phyloP scores from a whole-genome alignment of 768 basidiomycete genomes.

The Tulasnella sp. region DNA sequence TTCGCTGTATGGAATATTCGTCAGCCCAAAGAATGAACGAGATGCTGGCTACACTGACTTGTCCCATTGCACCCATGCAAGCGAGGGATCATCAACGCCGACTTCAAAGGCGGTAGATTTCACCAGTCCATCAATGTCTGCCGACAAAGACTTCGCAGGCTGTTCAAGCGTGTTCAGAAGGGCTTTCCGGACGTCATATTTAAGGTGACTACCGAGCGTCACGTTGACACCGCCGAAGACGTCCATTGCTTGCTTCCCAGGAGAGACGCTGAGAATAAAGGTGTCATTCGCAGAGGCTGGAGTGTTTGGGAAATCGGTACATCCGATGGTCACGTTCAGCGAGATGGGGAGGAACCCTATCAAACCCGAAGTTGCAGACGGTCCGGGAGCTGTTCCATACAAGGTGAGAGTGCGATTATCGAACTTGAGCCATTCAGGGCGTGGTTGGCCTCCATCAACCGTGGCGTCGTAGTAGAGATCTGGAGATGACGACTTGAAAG shows the following conservation, averaged over 20 bases:
- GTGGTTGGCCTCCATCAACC: background rate
- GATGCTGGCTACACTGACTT: background rate
- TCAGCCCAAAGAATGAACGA: background rate
- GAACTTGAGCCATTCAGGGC: slow-evolving; percentile 14
- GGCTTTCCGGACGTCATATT: background rate
- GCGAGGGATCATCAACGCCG: background rate
- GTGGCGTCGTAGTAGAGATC: slow-evolving; percentile 11
- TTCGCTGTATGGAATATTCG: background rate
- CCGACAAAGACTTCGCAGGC: background rate
- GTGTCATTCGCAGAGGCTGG: background rate
- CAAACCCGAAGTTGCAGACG: background rate
- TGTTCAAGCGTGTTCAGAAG: background rate
- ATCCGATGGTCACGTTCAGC: background rate
- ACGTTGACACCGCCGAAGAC: background rate
- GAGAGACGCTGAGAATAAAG: background rate
- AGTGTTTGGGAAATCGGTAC: background rate
- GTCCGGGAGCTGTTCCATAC: slow-evolving; percentile 3
- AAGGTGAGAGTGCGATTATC: slow-evolving; percentile 13
- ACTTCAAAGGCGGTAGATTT: background rate
- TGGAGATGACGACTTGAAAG: background rate
- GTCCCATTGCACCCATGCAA: background rate
- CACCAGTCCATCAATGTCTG: background rate
- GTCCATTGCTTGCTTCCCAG: background rate
- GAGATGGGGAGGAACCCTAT: background rate
- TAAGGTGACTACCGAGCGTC: background rate